These are phyloP conservation scores for Cyclostephanos invisitatus DNA, from an alignment of 108 stramenopile species.

Conservation along the genomic window DNA sequence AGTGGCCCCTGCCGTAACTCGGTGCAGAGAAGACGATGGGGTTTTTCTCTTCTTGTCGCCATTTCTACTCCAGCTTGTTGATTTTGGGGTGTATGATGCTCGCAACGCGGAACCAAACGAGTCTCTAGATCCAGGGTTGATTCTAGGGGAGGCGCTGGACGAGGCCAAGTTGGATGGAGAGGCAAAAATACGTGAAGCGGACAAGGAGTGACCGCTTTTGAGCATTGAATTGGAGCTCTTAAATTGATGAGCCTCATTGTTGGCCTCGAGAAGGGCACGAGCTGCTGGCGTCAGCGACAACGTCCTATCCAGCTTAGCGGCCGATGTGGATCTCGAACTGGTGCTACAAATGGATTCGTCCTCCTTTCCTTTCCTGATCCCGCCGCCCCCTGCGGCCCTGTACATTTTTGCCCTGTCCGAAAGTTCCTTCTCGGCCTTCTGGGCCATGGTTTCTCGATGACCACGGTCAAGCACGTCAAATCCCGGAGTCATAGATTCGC, in stretches of 20 bases:
- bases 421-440: constrained; percentile 31
- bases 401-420: constrained; percentile 31
- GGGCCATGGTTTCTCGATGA: constrained; percentile 35
- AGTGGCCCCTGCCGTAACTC: constrained; percentile 40
- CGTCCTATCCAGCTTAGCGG: constrained; percentile 31
- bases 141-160: constrained; percentile 4
- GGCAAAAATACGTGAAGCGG: constrained; percentile 37
- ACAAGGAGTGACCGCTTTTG: neutral
- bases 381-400: constrained; percentile 23
- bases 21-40: constrained; percentile 8
- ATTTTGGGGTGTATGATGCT: constrained; percentile 39
- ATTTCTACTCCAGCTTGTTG: constrained; percentile 5
- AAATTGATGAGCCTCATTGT: neutral
- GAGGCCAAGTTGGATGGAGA: constrained; percentile 14
- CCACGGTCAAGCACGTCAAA: constrained; percentile 46
- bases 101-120: constrained; percentile 45
- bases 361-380: neutral
- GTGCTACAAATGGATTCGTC: constrained; percentile 6
- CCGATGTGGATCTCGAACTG: neutral
- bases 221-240: constrained; percentile 7
- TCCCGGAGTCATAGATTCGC: constrained; percentile 10
- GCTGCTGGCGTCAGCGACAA: constrained; percentile 55
- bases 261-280: constrained; percentile 49
- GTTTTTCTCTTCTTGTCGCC: neutral
- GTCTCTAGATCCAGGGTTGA: constrained; percentile 36